Evolutionary conservation across 305 asterid genomes (phyloP), one percentile per base, ranked within the genome.

Genomic region (Ilex paraguariensis): DNA sequence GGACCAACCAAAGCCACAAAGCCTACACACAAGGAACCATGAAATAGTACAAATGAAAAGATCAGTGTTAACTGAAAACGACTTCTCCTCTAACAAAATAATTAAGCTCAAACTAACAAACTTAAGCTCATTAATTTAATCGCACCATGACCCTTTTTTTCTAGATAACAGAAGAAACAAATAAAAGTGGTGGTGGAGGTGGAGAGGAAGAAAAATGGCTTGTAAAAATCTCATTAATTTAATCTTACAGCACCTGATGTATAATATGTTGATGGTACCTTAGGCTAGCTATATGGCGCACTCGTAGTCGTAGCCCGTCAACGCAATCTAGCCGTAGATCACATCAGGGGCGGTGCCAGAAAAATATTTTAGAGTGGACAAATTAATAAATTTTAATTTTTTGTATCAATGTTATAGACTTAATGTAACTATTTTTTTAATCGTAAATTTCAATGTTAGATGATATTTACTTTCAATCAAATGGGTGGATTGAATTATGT

Each of bases 11-110:
- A 42, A 6, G 8, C 48, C 48, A 42, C 48, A 42, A 7, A 42
- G 12, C 48, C 48, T 11, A 6, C 48, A n/a, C 59, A 45, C 54
- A 31, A 45, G 56, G 57, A 64, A 44, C 31, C 53, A 58, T 32
- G 31, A 59, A 58, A 39, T 52, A 50, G 13, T 54, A 50, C 54
- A 62, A 16, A 48, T 28, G 39, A 49, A 1, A 32, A 50, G 59
- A 42, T 13, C 30, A 62, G 73, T 69, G 68, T 60, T 42, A 62
- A 50, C 40, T 31, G 68, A 69, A 49, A 69, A 5, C 14, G 68
- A 56, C 55, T 13, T 3, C 66, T 42, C 28, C n/a, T 15, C 7
- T 39, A 14, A 13, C 9, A 16, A 13, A 15, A 13, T 10, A 13
- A 13, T 30, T 55, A 33, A 30, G 14, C 61, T 49, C 32, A 54